Conservation (phyloP, 805 yeast species). For the Huiozyma sinensis region DNA sequence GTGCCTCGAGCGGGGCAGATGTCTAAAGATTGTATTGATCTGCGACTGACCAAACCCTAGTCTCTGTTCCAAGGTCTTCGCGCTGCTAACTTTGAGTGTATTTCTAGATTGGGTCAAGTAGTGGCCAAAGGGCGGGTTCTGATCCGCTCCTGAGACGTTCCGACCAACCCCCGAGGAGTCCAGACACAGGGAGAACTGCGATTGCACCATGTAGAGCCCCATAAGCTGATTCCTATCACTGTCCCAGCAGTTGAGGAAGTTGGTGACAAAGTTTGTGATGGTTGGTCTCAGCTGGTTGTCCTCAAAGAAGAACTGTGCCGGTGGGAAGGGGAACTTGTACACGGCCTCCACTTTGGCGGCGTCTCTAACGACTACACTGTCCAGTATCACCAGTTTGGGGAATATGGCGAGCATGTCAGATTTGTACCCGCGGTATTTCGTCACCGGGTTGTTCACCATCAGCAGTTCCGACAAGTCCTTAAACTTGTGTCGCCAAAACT, state of each 20-base stretch:
- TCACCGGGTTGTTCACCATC: conserved; percentile 68
- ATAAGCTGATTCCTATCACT: conserved; percentile 56
- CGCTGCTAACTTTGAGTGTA: conserved; percentile 46
- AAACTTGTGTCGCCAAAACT: conserved; percentile 69
- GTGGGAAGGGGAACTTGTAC: conserved; percentile 43
- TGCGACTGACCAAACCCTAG: conserved; percentile 59
- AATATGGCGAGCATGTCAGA: conserved; percentile 58
- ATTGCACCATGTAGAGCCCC: conserved; percentile 66
- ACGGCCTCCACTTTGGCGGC: conserved; percentile 46
- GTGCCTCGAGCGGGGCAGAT: conserved; percentile 74
- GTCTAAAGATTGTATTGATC: conserved; percentile 49
- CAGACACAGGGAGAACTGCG: conserved; percentile 74
- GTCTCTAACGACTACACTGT: conserved; percentile 69
- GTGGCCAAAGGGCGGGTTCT: conserved; percentile 44
- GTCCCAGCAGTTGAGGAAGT: conserved; percentile 78
- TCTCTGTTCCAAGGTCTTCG: conserved; percentile 45
- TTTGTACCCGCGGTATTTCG: conserved; percentile 37
- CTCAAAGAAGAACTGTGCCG: conserved; percentile 70
- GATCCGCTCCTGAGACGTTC: conserved; percentile 25
- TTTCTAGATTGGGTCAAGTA: conserved; percentile 73
- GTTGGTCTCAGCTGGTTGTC: conserved; percentile 56
- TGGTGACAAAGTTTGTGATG: conserved; percentile 68
- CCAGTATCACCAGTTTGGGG: conserved; percentile 71
- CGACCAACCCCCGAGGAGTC: conserved; percentile 58
- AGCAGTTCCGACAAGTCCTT: conserved; percentile 63